Evolutionary conservation across 208 protist genomes (phyloP).

Genomic region (Acanthamoeba castellanii): DNA sequence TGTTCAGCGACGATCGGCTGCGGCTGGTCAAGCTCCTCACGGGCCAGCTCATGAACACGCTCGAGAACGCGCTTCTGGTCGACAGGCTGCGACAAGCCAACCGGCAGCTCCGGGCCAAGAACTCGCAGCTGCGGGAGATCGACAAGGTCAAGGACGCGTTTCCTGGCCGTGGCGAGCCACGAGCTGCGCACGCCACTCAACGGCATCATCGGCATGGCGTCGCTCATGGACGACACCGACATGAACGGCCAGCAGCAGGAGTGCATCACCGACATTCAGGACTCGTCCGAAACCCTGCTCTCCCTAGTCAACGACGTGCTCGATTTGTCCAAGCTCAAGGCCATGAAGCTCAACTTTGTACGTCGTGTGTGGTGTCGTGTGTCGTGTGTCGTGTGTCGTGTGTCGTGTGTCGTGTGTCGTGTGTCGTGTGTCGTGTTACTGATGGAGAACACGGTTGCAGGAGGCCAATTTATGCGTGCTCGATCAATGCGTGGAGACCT

Average conservation of each 20-base stretch:
- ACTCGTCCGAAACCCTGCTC: slow-evolving; percentile 34
- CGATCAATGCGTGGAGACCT: not conserved
- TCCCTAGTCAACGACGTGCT: slow-evolving; percentile 64
- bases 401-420: not conserved
- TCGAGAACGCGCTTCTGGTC: slow-evolving; percentile 51
- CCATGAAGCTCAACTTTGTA: slow-evolving; percentile 49
- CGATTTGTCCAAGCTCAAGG: slow-evolving; percentile 68
- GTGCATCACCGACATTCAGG: slow-evolving; percentile 50
- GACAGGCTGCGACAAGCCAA: not conserved
- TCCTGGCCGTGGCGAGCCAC: slow-evolving; percentile 75
- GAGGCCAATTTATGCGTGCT: not conserved
- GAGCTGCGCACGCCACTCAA: slow-evolving; percentile 83
- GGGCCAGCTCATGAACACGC: not conserved
- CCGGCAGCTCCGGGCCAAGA: slow-evolving; percentile 23
- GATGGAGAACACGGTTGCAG: not conserved
- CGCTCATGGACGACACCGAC: slow-evolving; percentile 72
- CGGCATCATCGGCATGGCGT: slow-evolving; percentile 83
- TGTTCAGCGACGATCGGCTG: slow-evolving; percentile 63
- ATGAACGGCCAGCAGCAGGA: slow-evolving; percentile 42
- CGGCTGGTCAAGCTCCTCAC: not conserved
- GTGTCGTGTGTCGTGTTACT: not conserved
- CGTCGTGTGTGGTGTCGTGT: not conserved
- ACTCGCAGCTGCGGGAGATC: slow-evolving; percentile 24
- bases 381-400: not conserved
- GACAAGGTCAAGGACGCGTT: slow-evolving; percentile 63